A percentile compares a stretch with the other conserved stretches of the same genome.
These are phyloP conservation scores for Salix purpurea DNA, from an alignment of 345 rosid genomes.

Conservation along the genomic window DNA sequence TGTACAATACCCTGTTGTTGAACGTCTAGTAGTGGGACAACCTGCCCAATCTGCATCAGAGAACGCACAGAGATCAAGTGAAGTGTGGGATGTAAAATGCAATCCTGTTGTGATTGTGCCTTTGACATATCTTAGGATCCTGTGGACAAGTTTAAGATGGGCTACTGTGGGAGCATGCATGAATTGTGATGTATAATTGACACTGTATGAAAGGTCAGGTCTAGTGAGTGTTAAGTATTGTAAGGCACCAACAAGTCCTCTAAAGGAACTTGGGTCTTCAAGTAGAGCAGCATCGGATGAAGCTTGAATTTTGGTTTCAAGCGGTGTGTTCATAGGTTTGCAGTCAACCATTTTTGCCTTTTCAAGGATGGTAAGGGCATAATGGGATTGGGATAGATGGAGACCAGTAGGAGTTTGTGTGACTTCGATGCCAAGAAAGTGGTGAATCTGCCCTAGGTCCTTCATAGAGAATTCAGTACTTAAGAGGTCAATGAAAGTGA, in stretches of 20 bases:
- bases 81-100: background rate
- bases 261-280: background rate
- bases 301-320: no score
- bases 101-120: background rate
- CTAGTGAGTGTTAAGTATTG: background rate
- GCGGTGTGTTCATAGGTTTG: no score
- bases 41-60: background rate
- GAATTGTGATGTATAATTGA: background rate
- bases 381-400: no score
- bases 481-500: no score
- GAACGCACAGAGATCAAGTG: background rate
- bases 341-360: no score
- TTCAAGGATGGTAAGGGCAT: no score
- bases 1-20: background rate
- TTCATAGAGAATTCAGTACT: no score
- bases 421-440: no score
- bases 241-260: background rate
- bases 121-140: background rate
- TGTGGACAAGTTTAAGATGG: background rate
- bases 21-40: background rate
- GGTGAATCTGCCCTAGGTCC: no score
- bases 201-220: background rate
- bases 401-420: no score
- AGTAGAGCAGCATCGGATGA: no score
- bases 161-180: background rate